Percentiles rank a stretch among this genome's conserved stretches.
phyloP scores from a whole-genome alignment of 2,329 filamentous ascomycete species.

The Nannizziopsis arthrosporioides region DNA sequence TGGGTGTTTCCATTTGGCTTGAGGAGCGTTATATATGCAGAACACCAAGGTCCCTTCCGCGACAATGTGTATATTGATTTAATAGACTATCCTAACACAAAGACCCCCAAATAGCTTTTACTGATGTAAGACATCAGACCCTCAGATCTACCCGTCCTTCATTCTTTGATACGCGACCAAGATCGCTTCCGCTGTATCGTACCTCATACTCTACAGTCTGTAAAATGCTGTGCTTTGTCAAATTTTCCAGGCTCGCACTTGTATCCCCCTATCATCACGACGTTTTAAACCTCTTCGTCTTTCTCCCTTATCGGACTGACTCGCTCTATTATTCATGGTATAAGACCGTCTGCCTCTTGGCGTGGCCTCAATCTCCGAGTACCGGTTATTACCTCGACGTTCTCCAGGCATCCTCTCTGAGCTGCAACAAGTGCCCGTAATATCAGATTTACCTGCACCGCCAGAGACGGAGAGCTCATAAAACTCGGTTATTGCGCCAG shows the following conservation, averaged over 20 bases:
- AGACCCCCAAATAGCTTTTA: no score
- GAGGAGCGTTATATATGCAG: no score
- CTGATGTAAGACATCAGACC: no score
- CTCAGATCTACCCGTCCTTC: no score
- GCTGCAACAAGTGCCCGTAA: not conserved
- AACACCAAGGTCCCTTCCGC: no score
- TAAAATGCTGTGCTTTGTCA: constrained; percentile 17
- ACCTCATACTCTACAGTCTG: constrained; percentile 19
- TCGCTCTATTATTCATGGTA: not conserved
- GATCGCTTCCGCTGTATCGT: constrained; percentile 9
- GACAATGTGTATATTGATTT: no score
- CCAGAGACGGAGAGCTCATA: constrained; percentile 16
- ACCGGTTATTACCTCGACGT: not conserved
- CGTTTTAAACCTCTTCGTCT: not conserved
- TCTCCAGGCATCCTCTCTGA: not conserved
- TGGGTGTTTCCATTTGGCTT: no score
- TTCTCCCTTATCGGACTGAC: constrained; percentile 1
- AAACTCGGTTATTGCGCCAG: constrained; percentile 17
- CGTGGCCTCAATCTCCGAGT: not conserved
- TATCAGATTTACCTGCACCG: constrained; percentile 4
- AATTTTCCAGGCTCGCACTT: constrained; percentile 16
- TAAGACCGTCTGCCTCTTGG: not conserved
- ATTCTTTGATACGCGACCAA: no score
- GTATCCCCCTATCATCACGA: not conserved
- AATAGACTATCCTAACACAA: no score